These are phyloP conservation scores for Vanrija sp. DNA, from an alignment of 1,284 basidiomycete species.

Conservation along the genomic window DNA sequence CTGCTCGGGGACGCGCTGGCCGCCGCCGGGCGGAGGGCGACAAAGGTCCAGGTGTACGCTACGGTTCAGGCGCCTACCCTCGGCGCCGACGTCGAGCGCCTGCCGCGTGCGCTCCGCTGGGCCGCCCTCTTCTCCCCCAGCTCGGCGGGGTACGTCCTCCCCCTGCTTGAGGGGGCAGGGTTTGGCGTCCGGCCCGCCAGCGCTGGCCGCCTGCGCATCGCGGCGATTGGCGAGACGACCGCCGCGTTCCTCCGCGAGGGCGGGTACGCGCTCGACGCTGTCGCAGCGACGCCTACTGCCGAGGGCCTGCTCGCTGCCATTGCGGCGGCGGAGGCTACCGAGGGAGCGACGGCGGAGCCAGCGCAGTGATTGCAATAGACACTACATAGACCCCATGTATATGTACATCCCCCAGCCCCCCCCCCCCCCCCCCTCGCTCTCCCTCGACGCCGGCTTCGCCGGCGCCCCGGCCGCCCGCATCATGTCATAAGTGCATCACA, in stretches of 20 bases:
- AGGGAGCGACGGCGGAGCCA: background rate
- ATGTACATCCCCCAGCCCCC: no score
- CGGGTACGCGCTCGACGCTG: constrained; percentile 28
- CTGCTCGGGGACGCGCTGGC: constrained; percentile 23
- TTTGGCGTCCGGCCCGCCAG: background rate
- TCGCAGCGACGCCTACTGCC: constrained; percentile 37
- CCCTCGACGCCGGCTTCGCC: no score
- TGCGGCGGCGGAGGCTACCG: background rate
- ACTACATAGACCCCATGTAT: no score
- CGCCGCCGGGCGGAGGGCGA: constrained; percentile 14
- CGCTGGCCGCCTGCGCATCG: constrained; percentile 14
- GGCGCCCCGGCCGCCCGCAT: background rate
- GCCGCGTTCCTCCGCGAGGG: constrained; percentile 18
- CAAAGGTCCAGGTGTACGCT: constrained; percentile 27
- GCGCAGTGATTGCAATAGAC: no score
- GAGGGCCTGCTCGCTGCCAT: constrained; percentile 27
- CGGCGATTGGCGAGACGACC: constrained; percentile 45
- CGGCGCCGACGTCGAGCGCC: constrained; percentile 58
- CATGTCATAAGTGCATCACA: constrained; percentile 15
- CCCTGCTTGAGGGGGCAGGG: constrained; percentile 3
- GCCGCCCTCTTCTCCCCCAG: constrained; percentile 44
- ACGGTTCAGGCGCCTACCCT: constrained; percentile 15
- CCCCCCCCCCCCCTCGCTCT: no score
- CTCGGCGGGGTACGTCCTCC: constrained; percentile 30
- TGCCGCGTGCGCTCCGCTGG: constrained; percentile 62